Evolutionary conservation across 2,329 filamentous ascomycete genomes (phyloP).

Genomic region (Colletotrichum brevisporum): DNA sequence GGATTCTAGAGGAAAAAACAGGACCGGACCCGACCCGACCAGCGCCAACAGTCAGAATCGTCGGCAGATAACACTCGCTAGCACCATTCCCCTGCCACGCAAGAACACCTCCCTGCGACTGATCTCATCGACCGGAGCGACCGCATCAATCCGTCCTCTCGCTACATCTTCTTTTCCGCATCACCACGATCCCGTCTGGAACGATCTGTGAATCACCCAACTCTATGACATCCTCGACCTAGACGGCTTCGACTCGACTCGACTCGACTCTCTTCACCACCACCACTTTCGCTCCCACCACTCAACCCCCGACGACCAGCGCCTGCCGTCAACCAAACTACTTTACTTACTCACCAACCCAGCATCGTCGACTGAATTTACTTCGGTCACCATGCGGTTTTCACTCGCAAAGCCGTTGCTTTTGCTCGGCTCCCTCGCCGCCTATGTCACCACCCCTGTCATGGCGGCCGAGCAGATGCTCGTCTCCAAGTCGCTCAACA

Average conservation of each 20-base stretch:
- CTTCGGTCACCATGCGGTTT: conserved; percentile 61
- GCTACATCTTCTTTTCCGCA: conserved; percentile 4
- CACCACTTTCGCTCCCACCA: conserved; percentile 9
- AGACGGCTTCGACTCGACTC: conserved; percentile 22
- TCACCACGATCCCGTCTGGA: conserved; percentile 30
- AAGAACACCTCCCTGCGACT: conserved; percentile 19
- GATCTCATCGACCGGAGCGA: conserved; percentile 13
- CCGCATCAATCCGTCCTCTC: conserved; percentile 15
- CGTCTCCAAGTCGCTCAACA: conserved; percentile 85
- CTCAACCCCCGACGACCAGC: conserved; percentile 7
- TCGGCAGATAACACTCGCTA: conserved; percentile 39
- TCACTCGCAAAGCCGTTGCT: conserved; percentile 60
- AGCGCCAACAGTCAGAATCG: conserved; percentile 7
- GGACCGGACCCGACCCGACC: conserved; percentile 11
- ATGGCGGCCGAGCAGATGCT: conserved; percentile 77
- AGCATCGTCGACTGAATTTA: conserved; percentile 22
- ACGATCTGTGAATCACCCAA: conserved; percentile 25
- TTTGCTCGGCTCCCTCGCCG: conserved; percentile 60
- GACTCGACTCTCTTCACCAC: background rate
- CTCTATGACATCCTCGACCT: conserved; percentile 33
- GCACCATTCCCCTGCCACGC: conserved; percentile 34
- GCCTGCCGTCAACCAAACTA: conserved; percentile 12
- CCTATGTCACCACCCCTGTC: conserved; percentile 56
- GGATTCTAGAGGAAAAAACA: conserved; percentile 6
- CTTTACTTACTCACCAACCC: conserved; percentile 2